A percentile compares a stretch with the other conserved stretches of the same genome.
These are phyloP conservation scores for Aspergillus novoparasiticus DNA, from an alignment of 2,329 filamentous ascomycete genomes.

Conservation along the genomic window DNA sequence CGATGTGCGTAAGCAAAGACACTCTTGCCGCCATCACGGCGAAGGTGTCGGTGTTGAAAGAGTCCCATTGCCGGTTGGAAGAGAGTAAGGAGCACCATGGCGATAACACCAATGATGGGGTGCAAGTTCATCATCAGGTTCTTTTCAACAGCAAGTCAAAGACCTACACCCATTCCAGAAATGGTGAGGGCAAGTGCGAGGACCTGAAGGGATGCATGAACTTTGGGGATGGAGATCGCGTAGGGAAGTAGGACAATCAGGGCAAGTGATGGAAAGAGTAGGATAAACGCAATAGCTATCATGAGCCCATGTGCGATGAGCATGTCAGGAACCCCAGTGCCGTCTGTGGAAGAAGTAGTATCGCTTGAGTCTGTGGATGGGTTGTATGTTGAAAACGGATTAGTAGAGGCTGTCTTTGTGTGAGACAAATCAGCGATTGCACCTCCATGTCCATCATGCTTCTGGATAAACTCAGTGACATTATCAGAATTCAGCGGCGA, in stretches of 20 bases:
- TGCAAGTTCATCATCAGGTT: slow-evolving; percentile 46
- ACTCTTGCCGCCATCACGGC: slow-evolving; percentile 36
- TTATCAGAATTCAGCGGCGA: slow-evolving; percentile 23
- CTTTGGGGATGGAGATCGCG: slow-evolving; percentile 13
- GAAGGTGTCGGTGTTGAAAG: too few relatives aligned
- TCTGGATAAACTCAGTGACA: slow-evolving; percentile 16
- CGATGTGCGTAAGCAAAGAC: too few relatives aligned
- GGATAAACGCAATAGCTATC: slow-evolving; percentile 25
- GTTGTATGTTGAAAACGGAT: slow-evolving; percentile 23
- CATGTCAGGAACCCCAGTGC: neutral
- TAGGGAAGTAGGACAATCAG: slow-evolving; percentile 18
- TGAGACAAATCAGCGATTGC: slow-evolving; percentile 24
- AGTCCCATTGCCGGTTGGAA: slow-evolving; percentile 48
- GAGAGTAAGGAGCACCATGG: slow-evolving; percentile 55
- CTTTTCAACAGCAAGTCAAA: slow-evolving; percentile 49
- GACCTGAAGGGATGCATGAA: slow-evolving; percentile 39
- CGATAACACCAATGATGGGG: slow-evolving; percentile 55
- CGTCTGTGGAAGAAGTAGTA: neutral
- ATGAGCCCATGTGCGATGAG: slow-evolving; percentile 23
- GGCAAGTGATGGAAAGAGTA: slow-evolving; percentile 26
- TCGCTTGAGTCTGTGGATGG: slow-evolving; percentile 7
- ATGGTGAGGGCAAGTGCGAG: slow-evolving; percentile 52
- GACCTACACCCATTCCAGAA: slow-evolving; percentile 53
- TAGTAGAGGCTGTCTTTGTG: slow-evolving; percentile 19
- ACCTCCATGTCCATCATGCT: slow-evolving; percentile 26